These are phyloP conservation scores for Picea engelmannii DNA, from an alignment of 83 land plant species.

Conservation along the genomic window DNA sequence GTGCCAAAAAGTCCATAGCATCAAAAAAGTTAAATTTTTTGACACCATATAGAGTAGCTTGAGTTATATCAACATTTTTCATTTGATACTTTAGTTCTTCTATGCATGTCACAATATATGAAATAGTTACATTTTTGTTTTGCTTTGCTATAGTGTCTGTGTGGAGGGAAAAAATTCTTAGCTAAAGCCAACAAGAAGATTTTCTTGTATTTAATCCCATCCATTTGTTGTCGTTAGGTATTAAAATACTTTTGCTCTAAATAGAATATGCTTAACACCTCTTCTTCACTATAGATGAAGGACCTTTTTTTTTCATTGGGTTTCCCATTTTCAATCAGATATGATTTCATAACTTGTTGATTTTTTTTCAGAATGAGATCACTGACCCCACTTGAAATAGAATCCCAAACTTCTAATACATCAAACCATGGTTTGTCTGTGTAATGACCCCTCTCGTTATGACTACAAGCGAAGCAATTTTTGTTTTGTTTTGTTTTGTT, in stretches of 20 bases:
- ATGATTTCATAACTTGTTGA: slow-evolving; percentile 17
- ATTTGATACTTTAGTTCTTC: not conserved
- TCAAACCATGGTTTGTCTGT: slow-evolving; percentile 15
- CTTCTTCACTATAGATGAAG: not conserved
- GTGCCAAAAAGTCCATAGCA: too few relatives aligned
- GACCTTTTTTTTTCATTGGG: not conserved
- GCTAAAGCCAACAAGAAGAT: not conserved
- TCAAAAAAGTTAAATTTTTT: too few relatives aligned
- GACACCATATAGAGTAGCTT: not conserved
- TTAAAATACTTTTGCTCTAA: not conserved
- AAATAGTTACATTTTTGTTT: not conserved
- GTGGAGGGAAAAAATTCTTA: not conserved
- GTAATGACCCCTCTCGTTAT: too few relatives aligned
- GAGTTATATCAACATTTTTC: not conserved
- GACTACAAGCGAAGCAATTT: too few relatives aligned
- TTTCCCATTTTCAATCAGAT: not conserved
- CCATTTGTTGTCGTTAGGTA: not conserved
- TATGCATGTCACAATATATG: not conserved
- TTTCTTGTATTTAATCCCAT: not conserved
- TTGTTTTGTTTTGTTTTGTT: too few relatives aligned
- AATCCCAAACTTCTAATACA: slow-evolving; percentile 56
- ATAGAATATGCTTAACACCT: not conserved
- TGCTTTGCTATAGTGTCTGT: not conserved
- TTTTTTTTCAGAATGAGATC: slow-evolving; percentile 42
- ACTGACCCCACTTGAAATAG: slow-evolving; percentile 71